phyloP scores from a whole-genome alignment of 208 protist species.

The Phytomonas sp. region DNA sequence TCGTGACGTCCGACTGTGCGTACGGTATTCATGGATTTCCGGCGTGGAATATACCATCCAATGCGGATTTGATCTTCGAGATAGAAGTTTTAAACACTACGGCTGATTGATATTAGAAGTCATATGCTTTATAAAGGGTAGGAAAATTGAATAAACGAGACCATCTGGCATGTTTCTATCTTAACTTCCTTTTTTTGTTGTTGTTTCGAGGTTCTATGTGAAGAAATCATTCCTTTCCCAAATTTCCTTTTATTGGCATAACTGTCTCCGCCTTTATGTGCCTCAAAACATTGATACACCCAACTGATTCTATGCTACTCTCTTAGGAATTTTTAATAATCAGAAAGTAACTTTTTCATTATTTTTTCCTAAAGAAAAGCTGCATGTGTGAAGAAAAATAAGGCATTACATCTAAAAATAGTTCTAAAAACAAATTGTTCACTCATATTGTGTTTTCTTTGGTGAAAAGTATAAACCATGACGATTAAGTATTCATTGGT shows the following conservation, averaged over 20 bases:
- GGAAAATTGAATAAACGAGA: background rate
- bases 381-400: background rate
- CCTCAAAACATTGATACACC: background rate
- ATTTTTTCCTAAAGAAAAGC: background rate
- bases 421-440: background rate
- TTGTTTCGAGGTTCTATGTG: background rate
- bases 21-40: slow-evolving; percentile 85
- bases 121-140: background rate
- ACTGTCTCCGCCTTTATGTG: background rate
- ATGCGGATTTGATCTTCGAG: slow-evolving; percentile 79
- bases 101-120: slow-evolving; percentile 9
- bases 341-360: background rate
- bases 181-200: background rate
- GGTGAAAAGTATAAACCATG: background rate
- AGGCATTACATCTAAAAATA: background rate
- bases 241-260: slow-evolving; percentile 8
- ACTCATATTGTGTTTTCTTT: background rate
- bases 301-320: background rate
- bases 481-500: slow-evolving; percentile 68
- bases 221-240: slow-evolving; percentile 9
- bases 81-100: slow-evolving; percentile 82
- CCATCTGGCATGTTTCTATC: background rate
- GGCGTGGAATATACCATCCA: slow-evolving; percentile 79
- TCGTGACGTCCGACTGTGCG: slow-evolving; percentile 73
- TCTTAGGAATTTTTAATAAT: slow-evolving; percentile 1